Conservation (phyloP, 2,329 filamentous ascomycete species). For the Alternaria arbusti region DNA sequence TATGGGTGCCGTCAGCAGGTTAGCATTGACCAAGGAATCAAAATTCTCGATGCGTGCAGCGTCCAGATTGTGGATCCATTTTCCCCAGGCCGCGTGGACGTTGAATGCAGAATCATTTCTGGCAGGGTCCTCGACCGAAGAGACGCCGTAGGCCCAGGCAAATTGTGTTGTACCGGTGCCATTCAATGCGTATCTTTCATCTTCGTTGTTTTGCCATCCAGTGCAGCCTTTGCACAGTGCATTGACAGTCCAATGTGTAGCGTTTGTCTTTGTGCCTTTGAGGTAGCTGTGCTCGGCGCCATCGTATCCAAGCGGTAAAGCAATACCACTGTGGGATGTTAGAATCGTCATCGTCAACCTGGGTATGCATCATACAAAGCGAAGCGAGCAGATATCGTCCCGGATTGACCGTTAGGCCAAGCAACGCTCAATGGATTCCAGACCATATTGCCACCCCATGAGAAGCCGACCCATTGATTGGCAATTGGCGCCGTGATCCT, state of each 20-base stretch:
- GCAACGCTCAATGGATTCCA: slow-evolving; percentile 43
- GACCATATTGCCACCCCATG: slow-evolving; percentile 44
- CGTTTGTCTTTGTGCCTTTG: slow-evolving; percentile 39
- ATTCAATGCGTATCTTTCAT: slow-evolving; percentile 32
- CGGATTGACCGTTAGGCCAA: slow-evolving; percentile 38
- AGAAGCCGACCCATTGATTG: slow-evolving; percentile 39
- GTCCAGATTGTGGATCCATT: slow-evolving; percentile 43
- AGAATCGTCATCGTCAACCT: slow-evolving; percentile 11
- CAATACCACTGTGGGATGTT: slow-evolving; percentile 30
- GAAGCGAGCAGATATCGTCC: slow-evolving; percentile 38
- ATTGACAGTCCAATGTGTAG: slow-evolving; percentile 43
- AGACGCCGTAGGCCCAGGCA: slow-evolving; percentile 40
- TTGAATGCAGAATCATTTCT: slow-evolving; percentile 43
- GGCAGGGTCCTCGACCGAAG: slow-evolving; percentile 35
- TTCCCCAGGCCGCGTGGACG: slow-evolving; percentile 37
- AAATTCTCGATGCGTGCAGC: slow-evolving; percentile 41
- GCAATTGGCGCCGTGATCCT: slow-evolving; percentile 34
- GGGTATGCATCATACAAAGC: slow-evolving; percentile 32
- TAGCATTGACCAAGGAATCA: slow-evolving; percentile 37
- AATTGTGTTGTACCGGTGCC: slow-evolving; percentile 37
- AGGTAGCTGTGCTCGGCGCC: slow-evolving; percentile 35
- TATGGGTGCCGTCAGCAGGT: slow-evolving; percentile 36
- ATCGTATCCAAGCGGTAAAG: slow-evolving; percentile 36
- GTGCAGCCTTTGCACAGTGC: slow-evolving; percentile 41
- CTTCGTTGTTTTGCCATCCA: slow-evolving; percentile 38